Evolutionary conservation across 495 filamentous ascomycete genomes (phyloP), one percentile per base, ranked within the genome.

Genomic region (Aspergillus olivimuriae): DNA sequence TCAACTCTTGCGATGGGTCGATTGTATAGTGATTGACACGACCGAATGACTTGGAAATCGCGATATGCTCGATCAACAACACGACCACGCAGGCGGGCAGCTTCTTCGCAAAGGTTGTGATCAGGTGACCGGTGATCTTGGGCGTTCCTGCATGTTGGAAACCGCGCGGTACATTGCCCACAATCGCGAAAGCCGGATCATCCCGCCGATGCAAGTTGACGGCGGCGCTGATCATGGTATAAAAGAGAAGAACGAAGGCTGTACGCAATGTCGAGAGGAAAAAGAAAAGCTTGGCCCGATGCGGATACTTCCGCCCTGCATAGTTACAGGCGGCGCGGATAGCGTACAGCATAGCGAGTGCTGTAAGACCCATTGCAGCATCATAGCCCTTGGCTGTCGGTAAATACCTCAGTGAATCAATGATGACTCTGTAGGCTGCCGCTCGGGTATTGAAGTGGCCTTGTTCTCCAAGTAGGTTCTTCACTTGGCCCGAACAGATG

Each of bases 31-130:
- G 95, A 69, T 96, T 96, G 51, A 98, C 76, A 33, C 92, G 78
- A 4, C 92, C 92, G 46, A 98, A 98, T 0, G 92, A 97, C 65
- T 98, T 98, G 24, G 90, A 88, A 47, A 98, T 98, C n/a, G 94
- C 85, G 50, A 92, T 90, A 58, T 94, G 87, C 62, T 98, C 92
- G 52, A 98, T 96, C 34, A 98, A 69, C 33, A 97, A 72, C 5
- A 98, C 94, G 50, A 98, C 95, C 34, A 96, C 85, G 1, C 82
- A 78, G 12, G 83, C 84, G 0, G 89, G 89, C 0, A 95, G 66
- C 37, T 89, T 64, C 28, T 62, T 62, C 7, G 72, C 62, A 56
- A 88, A 87, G 6, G 76, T 55, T 2, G 51, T 69, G 52, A 91
- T 77, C 41, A 92, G 73, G 1, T 66, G 59, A 0, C 65, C 69